phyloP scores from a whole-genome alignment of 371 early-diverging fungal species.

The Choanephora cucurbitarum region DNA sequence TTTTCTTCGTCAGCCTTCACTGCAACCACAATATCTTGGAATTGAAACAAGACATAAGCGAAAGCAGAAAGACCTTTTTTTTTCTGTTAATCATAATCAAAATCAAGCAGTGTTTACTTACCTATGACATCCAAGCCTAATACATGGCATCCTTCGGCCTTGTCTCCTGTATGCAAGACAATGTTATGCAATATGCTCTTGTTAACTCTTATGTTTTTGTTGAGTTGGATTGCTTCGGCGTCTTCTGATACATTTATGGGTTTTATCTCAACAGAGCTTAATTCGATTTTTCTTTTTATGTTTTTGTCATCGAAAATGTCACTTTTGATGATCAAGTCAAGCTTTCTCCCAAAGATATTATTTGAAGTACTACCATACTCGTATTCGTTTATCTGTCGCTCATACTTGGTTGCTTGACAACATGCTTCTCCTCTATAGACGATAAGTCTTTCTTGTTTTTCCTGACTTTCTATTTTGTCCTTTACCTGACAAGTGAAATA shows the following conservation, averaged over 20 bases:
- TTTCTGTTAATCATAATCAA: not conserved
- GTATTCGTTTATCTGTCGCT: conserved; percentile 3
- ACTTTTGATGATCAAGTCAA: conserved; percentile 8
- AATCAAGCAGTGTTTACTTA: not conserved
- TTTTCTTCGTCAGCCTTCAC: conserved; percentile 5
- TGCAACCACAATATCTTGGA: conserved; percentile 6
- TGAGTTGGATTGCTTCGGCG: conserved; percentile 8
- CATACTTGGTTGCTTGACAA: conserved; percentile 10
- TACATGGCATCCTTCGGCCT: not conserved
- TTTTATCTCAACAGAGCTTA: conserved; percentile 9
- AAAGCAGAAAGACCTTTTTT: conserved; percentile 5
- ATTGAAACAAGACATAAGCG: conserved; percentile 4
- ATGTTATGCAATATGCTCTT: conserved; percentile 9
- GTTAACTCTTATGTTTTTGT: conserved; percentile 8
- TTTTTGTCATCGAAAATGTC: conserved; percentile 8
- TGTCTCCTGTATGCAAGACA: conserved; percentile 6
- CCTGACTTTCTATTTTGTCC: not conserved
- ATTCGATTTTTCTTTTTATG: conserved; percentile 4
- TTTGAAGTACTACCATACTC: no score
- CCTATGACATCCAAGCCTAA: conserved; percentile 7
- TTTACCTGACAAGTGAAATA: conserved; percentile 11
- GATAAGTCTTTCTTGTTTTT: conserved; percentile 2
- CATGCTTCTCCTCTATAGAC: conserved; percentile 7
- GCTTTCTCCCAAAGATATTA: conserved; percentile 7
- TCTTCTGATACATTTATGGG: conserved; percentile 2